Evolutionary conservation across 495 filamentous ascomycete species (phyloP), one percentile per base, ranked within the genome.

Genomic region (Rhypophila decipiens): DNA sequence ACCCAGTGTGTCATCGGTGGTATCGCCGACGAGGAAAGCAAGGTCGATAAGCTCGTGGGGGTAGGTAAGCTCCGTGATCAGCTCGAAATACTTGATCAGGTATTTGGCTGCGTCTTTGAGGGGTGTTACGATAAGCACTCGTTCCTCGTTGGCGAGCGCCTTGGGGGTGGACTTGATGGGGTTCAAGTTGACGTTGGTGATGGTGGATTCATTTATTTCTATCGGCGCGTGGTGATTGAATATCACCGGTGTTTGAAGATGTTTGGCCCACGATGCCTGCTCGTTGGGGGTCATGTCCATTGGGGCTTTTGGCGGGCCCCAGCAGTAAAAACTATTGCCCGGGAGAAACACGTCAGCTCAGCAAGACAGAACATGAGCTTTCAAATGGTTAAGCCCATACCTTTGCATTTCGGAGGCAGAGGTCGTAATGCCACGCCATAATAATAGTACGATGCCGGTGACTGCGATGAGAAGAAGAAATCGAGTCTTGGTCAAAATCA

Each of bases 21-120:
- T 86, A 65, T 98, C 94, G 47, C 90, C 83, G 42, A 98, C 90
- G 10, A 98, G 80, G 71, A 98, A 98, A 27, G 78, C 93, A 41
- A 98, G 78, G 61, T 98, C 93, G 60, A 97, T 97, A 20, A 97
- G 78, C 37, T 95, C 72, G 72, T 98, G 93, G 35, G 93, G 94
- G 66, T 98, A 98, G 2, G 87, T 87, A 52, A 98, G 74, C 65
- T 93, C 81, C 53, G 83, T 83, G 50, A 98, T 73, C 15, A 98
- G 83, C 62, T 97, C 88, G 63, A 98, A 98, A 68, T 97, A 90
- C 67, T 90, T 85, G 41, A 76, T 73, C 37, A 98, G 74, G 68
- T 85, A 88, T 27, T 68, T 73, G 13, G 87, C 76, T 53, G 93
- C 94, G 67, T 98, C 90, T 67, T 90, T 86, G 38, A 98, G 74